Evolutionary conservation across 2,329 filamentous ascomycete genomes (phyloP).

Genomic region (Diaporthe australafricana): DNA sequence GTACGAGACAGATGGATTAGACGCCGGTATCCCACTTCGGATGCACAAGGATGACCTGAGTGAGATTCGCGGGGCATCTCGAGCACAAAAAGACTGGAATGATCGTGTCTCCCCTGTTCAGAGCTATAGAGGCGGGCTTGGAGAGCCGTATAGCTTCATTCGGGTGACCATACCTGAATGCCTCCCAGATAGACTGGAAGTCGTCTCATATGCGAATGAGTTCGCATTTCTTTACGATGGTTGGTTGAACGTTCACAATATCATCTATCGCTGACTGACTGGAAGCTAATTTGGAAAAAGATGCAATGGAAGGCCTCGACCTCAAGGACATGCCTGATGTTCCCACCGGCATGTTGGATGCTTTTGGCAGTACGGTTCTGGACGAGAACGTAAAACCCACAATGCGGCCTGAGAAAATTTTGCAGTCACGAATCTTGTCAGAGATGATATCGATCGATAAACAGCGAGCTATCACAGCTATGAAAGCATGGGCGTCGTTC

Average conservation of each 20-base stretch:
- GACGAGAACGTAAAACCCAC: background rate
- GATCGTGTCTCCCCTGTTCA: background rate
- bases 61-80: background rate
- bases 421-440: background rate
- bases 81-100: background rate
- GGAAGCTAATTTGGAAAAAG: too few species aligned
- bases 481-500: background rate
- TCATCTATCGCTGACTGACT: too few species aligned
- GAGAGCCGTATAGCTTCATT: background rate
- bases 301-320: background rate
- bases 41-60: background rate
- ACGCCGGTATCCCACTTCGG: too few species aligned
- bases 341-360: background rate
- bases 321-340: background rate
- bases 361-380: background rate
- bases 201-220: constrained; percentile 30
- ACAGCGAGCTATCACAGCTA: background rate
- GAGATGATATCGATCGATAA: background rate
- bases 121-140: background rate
- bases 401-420: background rate
- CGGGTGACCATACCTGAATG: constrained; percentile 15
- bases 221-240: constrained; percentile 32
- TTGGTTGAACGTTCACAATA: background rate
- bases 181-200: constrained; percentile 35
- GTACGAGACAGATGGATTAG: too few species aligned